phyloP scores from a whole-genome alignment of 495 filamentous ascomycete genomes.

The Penicillium chermesinum region DNA sequence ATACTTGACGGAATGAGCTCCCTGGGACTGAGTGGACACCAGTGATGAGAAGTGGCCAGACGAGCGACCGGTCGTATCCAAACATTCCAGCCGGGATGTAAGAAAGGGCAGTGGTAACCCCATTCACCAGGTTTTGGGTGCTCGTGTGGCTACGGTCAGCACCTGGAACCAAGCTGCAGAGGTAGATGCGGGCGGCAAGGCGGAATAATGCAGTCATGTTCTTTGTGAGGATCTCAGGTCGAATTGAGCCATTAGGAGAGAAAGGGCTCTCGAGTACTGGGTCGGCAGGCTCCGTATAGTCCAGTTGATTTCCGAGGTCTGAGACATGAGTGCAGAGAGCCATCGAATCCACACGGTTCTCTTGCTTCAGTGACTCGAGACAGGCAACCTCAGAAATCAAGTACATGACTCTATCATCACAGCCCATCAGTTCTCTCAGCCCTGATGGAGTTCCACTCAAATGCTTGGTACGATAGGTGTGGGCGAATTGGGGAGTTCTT shows the following conservation, averaged over 20 bases:
- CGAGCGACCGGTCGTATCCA: slow-evolving; percentile 85
- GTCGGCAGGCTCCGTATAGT: slow-evolving; percentile 62
- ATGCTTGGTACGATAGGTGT: slow-evolving; percentile 89
- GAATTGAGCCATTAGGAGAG: slow-evolving; percentile 63
- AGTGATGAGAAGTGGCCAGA: slow-evolving; percentile 87
- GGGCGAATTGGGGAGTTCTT: slow-evolving; percentile 76
- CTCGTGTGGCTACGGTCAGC: slow-evolving; percentile 66
- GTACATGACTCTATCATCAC: slow-evolving; percentile 96
- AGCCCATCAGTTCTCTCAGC: slow-evolving; percentile 91
- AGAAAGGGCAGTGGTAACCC: slow-evolving; percentile 63
- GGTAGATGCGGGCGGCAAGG: slow-evolving; percentile 86
- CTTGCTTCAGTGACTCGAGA: slow-evolving; percentile 79
- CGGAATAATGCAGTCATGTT: slow-evolving; percentile 90
- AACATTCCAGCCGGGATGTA: slow-evolving; percentile 73
- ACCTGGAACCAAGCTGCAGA: slow-evolving; percentile 88
- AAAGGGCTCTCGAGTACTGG: slow-evolving; percentile 50
- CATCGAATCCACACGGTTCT: slow-evolving; percentile 72
- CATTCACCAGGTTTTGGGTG: slow-evolving; percentile 67
- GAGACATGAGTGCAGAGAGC: slow-evolving; percentile 79
- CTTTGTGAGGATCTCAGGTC: slow-evolving; percentile 71
- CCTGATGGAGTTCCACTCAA: slow-evolving; percentile 66
- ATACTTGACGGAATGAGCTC: slow-evolving; percentile 70
- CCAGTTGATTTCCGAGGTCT: slow-evolving; percentile 74
- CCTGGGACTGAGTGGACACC: slow-evolving; percentile 65
- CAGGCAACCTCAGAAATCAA: slow-evolving; percentile 96